phyloP scores from a whole-genome alignment of 1,284 basidiomycete genomes.

The Pseudozyma hubeiensis region DNA sequence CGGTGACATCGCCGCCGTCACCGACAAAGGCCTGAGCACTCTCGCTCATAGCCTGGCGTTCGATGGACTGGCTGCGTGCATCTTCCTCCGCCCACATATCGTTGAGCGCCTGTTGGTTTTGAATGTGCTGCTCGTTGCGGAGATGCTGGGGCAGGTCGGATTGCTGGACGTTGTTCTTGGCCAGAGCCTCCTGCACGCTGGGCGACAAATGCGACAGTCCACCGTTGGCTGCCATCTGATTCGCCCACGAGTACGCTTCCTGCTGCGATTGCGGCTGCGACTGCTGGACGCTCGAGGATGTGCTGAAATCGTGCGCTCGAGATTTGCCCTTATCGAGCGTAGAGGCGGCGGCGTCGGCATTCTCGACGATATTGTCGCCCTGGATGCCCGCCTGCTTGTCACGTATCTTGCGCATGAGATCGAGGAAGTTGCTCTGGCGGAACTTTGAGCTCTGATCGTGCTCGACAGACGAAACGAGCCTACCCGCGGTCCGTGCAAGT shows the following conservation, averaged over 20 bases:
- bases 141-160: constrained; percentile 12
- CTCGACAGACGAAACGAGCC: constrained; percentile 68
- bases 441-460: constrained; percentile 84
- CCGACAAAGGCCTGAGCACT: constrained; percentile 53
- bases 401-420: constrained; percentile 84
- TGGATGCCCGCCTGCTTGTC: constrained; percentile 86
- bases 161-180: constrained; percentile 16
- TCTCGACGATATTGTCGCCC: constrained; percentile 79
- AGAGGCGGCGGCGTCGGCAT: constrained; percentile 12
- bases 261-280: constrained; percentile 39
- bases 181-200: constrained; percentile 32
- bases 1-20: constrained; percentile 60
- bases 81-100: constrained; percentile 67
- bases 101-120: constrained; percentile 46
- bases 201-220: constrained; percentile 35
- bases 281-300: background rate
- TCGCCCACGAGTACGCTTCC: constrained; percentile 49
- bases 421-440: constrained; percentile 85
- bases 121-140: constrained; percentile 29
- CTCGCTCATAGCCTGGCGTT: constrained; percentile 30
- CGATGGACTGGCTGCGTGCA: constrained; percentile 49
- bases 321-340: constrained; percentile 51
- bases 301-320: constrained; percentile 31
- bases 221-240: constrained; percentile 40
- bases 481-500: constrained; percentile 69